A percentile compares a stretch with the other conserved stretches of the same genome.
Conservation (phyloP, 2,329 filamentous ascomycete species). For the Xylariaceae sp. region DNA sequence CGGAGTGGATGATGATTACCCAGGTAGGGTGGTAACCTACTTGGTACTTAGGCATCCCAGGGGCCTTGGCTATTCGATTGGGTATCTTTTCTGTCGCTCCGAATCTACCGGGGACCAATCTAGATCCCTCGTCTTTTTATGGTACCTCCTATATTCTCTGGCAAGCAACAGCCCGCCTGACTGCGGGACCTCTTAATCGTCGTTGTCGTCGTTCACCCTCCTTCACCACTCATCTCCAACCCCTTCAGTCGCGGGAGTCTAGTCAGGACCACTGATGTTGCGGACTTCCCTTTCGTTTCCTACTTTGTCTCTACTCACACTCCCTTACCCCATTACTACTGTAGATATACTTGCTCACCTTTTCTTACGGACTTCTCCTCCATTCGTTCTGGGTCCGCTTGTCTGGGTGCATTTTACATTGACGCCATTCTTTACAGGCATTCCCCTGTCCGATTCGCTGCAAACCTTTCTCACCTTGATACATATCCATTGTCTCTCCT, state of each 20-base stretch:
- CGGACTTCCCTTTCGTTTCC: constrained; percentile 14
- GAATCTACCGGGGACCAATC: no score
- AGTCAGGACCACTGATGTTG: constrained; percentile 16
- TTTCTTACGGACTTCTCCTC: constrained; percentile 10
- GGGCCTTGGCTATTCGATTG: no score
- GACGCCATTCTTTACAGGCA: constrained; percentile 17
- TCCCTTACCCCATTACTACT: background rate
- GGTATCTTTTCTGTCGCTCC: no score
- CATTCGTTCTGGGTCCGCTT: constrained; percentile 7
- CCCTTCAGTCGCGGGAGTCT: constrained; percentile 8
- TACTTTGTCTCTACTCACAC: constrained; percentile 8
- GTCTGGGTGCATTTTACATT: constrained; percentile 13
- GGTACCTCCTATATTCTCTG: no score
- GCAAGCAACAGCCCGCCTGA: no score
- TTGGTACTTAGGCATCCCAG: no score
- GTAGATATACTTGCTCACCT: constrained; percentile 7
- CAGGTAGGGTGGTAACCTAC: no score
- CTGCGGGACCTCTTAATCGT: no score
- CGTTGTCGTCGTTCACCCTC: no score
- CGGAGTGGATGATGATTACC: no score
- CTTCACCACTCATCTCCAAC: constrained; percentile 18
- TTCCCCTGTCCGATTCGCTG: constrained; percentile 11
- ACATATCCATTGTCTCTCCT: constrained; percentile 23
- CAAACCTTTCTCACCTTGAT: background rate
- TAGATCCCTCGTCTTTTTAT: no score